Evolutionary conservation across 257 asterid species (phyloP).

Genomic region (Craterostigma plantagineum): DNA sequence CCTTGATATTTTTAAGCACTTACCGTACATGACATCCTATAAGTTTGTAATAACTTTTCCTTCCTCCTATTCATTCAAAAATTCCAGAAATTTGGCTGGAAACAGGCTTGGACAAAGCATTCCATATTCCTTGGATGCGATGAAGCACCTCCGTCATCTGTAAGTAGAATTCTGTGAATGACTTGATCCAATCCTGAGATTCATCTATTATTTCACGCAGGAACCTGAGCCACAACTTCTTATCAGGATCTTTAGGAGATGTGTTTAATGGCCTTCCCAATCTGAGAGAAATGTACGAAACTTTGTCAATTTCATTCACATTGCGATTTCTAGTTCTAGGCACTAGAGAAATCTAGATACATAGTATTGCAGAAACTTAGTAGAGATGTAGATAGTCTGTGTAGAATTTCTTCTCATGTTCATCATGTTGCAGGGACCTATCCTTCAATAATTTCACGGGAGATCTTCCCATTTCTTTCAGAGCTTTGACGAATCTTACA

Average conservation of each 20-base stretch:
- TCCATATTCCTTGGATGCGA: slow-evolving; percentile 37
- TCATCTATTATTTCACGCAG: slow-evolving; percentile 19
- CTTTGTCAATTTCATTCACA: not conserved
- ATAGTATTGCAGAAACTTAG: too few relatives aligned
- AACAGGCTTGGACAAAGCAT: slow-evolving; percentile 44
- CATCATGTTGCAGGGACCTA: slow-evolving; percentile 39
- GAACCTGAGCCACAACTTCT: slow-evolving; percentile 59
- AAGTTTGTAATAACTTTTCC: not conserved
- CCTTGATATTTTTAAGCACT: not conserved
- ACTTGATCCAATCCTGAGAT: slow-evolving; percentile 7
- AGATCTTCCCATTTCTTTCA: slow-evolving; percentile 78
- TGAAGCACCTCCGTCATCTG: slow-evolving; percentile 71
- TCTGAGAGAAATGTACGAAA: slow-evolving; percentile 46
- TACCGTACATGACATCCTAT: too few relatives aligned
- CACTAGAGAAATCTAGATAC: not conserved
- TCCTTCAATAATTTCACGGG: slow-evolving; percentile 73
- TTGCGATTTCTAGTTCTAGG: slow-evolving; percentile 6
- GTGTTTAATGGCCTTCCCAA: slow-evolving; percentile 48
- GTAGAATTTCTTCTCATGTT: too few relatives aligned
- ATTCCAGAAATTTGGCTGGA: slow-evolving; percentile 56
- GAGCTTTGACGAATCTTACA: slow-evolving; percentile 33
- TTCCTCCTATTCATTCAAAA: slow-evolving; percentile 10
- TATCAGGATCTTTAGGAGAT: slow-evolving; percentile 62
- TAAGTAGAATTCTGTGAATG: slow-evolving; percentile 18
- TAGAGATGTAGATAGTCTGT: too few relatives aligned